Percentiles rank a stretch among this genome's conserved stretches.
Evolutionary conservation across 176 grass and related monocot species (phyloP).

Genomic region (Musa troglodytarum): DNA sequence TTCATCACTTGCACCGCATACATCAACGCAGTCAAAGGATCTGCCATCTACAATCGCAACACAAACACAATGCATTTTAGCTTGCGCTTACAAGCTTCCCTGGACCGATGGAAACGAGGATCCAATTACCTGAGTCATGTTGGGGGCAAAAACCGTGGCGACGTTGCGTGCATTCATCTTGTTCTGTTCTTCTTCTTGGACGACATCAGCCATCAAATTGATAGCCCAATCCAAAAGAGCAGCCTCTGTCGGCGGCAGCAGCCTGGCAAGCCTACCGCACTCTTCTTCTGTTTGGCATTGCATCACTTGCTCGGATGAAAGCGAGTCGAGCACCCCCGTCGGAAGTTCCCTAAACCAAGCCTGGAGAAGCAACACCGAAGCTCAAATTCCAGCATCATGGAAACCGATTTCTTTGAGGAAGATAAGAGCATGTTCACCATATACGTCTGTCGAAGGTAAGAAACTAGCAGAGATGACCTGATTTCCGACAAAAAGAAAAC

Average conservation of each 20-base stretch:
- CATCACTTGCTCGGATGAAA: conserved; percentile 55
- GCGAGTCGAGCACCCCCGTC: conserved; percentile 49
- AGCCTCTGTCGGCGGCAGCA: conserved; percentile 38
- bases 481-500: not conserved
- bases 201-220: conserved; percentile 83
- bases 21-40: conserved; percentile 76
- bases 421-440: not conserved
- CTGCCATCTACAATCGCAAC: conserved; percentile 32
- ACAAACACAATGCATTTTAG: not conserved
- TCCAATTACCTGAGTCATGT: conserved; percentile 72
- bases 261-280: conserved; percentile 24
- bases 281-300: conserved; percentile 56
- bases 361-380: conserved; percentile 10
- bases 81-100: conserved; percentile 6
- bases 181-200: conserved; percentile 50
- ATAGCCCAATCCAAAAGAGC: conserved; percentile 85
- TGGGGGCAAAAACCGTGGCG: conserved; percentile 82
- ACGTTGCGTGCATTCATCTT: conserved; percentile 84
- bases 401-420: not conserved
- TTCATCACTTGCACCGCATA: conserved; percentile 89
- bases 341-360: conserved; percentile 93
- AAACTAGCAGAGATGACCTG: not conserved
- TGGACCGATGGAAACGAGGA: not conserved
- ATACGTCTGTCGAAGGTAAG: not conserved
- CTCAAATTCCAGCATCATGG: not conserved